A percentile compares a stretch with the other conserved stretches of the same genome.
Evolutionary conservation across 106 monocot species (phyloP).

Genomic region (Vanilla planifolia): DNA sequence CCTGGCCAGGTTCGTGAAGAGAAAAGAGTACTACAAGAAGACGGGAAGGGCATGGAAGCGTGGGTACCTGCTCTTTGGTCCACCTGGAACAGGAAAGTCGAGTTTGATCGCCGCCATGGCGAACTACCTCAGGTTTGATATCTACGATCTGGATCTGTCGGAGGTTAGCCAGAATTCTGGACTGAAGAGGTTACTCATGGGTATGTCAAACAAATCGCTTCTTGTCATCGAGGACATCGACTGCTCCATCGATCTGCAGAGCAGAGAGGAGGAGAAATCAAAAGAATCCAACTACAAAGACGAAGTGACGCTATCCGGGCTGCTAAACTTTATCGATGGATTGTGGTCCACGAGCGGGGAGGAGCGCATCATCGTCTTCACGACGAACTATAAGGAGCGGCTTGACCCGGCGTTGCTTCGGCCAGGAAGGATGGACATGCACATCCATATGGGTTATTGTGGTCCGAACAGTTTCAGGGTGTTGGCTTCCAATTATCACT

Average conservation of each 20-base stretch:
- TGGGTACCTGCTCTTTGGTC: constrained; percentile 30
- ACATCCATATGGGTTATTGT: constrained; percentile 25
- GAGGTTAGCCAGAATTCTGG: constrained; percentile 2
- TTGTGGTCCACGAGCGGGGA: constrained; percentile 24
- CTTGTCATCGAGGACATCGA: constrained; percentile 32
- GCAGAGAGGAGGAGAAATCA: constrained; percentile 7
- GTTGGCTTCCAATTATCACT: constrained; percentile 24
- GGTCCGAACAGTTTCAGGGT: constrained; percentile 2
- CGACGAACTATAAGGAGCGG: constrained; percentile 22
- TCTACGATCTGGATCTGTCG: constrained; percentile 23
- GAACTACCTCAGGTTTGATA: constrained; percentile 20
- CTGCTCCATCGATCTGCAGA: constrained; percentile 7
- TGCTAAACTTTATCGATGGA: constrained; percentile 23
- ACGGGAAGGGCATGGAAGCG: constrained; percentile 33
- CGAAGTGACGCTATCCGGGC: constrained; percentile 17
- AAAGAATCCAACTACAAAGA: background rate
- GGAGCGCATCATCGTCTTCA: constrained; percentile 26
- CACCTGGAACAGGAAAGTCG: constrained; percentile 34
- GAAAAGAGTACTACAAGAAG: constrained; percentile 19
- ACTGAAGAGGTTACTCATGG: constrained; percentile 5
- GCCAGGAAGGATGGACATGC: constrained; percentile 31
- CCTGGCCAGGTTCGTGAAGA: constrained; percentile 16
- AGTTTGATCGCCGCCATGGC: constrained; percentile 33
- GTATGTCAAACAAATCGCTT: constrained; percentile 9
- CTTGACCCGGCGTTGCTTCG: constrained; percentile 23